A percentile compares a stretch with the other conserved stretches of the same genome.
Conservation (phyloP, 495 filamentous ascomycete genomes). For the Hyaloscypha hepaticicola region DNA sequence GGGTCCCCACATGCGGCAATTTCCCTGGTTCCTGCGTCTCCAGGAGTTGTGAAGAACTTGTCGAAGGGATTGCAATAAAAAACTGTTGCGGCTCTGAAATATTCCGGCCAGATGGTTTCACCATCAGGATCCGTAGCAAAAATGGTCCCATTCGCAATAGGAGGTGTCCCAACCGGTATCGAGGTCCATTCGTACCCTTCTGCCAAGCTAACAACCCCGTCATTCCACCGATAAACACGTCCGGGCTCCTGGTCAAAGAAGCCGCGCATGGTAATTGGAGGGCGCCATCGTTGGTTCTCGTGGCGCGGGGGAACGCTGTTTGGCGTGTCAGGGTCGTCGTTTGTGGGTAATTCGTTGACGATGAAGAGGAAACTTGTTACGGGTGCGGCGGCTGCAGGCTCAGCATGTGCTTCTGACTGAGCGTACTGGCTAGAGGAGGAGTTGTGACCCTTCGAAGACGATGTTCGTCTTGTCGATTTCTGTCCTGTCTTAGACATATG, state of each 20-base stretch:
- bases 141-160: too few relatives aligned
- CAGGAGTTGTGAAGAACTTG: constrained; percentile 19
- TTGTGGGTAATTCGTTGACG: constrained; percentile 21
- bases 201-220: neutral
- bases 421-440: neutral
- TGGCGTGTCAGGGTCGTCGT: constrained; percentile 5
- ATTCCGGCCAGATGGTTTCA: too few relatives aligned
- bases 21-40: constrained; percentile 16
- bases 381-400: neutral
- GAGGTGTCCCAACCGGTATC: too few relatives aligned
- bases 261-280: constrained; percentile 5
- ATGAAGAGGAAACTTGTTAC: constrained; percentile 15
- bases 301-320: neutral
- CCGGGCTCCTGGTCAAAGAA: constrained; percentile 1
- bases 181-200: too few relatives aligned
- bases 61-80: constrained; percentile 26
- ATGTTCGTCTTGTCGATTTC: neutral
- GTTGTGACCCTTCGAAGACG: neutral
- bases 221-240: constrained; percentile 11
- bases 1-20: constrained; percentile 9
- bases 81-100: constrained; percentile 7
- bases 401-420: neutral
- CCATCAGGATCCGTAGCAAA: too few relatives aligned
- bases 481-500: neutral
- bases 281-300: constrained; percentile 7